These are phyloP conservation scores for Penicillium sclerotigenum DNA, from an alignment of 2,329 filamentous ascomycete genomes.

Conservation along the genomic window DNA sequence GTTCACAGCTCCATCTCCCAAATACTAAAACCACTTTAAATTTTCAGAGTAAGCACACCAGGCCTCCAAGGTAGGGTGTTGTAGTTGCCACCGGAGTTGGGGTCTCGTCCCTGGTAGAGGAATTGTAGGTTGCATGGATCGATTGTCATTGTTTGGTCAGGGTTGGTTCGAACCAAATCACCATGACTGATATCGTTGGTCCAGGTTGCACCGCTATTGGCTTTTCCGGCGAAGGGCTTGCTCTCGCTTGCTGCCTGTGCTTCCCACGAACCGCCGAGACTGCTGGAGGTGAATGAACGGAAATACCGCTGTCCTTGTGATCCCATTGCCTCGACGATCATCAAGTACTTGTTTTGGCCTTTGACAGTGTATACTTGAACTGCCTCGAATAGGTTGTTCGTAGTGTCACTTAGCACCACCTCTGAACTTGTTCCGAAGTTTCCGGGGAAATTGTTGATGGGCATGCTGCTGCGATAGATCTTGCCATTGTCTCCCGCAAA, in stretches of 20 bases:
- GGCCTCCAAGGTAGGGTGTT: conserved; percentile 54
- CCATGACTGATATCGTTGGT: conserved; percentile 66
- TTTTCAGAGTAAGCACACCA: conserved; percentile 51
- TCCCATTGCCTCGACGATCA: conserved; percentile 64
- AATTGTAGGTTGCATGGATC: conserved; percentile 63
- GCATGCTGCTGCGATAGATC: conserved; percentile 63
- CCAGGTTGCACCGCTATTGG: conserved; percentile 62
- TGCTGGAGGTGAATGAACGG: conserved; percentile 62
- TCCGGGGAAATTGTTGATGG: conserved; percentile 60
- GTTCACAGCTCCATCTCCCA: neutral
- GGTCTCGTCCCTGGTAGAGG: conserved; percentile 59
- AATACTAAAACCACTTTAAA: neutral
- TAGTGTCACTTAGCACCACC: conserved; percentile 53
- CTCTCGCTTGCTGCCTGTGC: conserved; percentile 54
- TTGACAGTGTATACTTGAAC: conserved; percentile 63
- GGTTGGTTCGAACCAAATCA: conserved; percentile 55
- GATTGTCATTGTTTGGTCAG: conserved; percentile 61
- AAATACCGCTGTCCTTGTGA: conserved; percentile 56
- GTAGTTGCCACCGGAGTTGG: conserved; percentile 48
- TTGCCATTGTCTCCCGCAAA: conserved; percentile 65
- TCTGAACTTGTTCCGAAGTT: conserved; percentile 54
- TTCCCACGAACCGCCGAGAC: conserved; percentile 57
- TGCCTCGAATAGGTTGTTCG: conserved; percentile 62
- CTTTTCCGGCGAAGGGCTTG: conserved; percentile 62
- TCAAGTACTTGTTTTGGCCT: conserved; percentile 58